These are phyloP conservation scores for Holtermannia corniformis DNA, from an alignment of 768 basidiomycete species.

Conservation along the genomic window DNA sequence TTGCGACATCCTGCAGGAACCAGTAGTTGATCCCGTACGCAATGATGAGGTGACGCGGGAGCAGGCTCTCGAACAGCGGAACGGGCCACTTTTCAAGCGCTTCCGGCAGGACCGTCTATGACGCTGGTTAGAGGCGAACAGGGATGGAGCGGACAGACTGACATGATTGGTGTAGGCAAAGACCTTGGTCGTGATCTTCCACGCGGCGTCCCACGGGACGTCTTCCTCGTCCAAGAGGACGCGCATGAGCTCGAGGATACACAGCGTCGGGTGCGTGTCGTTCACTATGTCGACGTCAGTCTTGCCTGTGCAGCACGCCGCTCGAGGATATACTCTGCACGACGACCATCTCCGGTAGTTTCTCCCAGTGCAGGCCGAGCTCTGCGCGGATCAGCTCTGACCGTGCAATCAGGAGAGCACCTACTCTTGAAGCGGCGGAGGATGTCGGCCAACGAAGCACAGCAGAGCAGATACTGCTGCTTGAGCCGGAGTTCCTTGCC, in stretches of 20 bases:
- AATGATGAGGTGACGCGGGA: slow-evolving; percentile 53
- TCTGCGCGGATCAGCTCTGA: slow-evolving; percentile 35
- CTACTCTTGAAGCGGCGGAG: slow-evolving; percentile 76
- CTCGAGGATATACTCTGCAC: slow-evolving; percentile 52
- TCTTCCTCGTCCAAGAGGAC: slow-evolving; percentile 82
- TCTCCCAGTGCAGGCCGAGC: slow-evolving; percentile 63
- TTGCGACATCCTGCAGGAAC: slow-evolving; percentile 62
- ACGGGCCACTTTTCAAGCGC: slow-evolving; percentile 73
- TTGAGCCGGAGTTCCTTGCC: slow-evolving; percentile 59
- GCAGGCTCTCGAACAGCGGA: slow-evolving; percentile 68
- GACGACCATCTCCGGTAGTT: slow-evolving; percentile 74
- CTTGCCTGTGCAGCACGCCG: background rate
- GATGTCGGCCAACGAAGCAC: slow-evolving; percentile 80
- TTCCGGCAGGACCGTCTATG: slow-evolving; percentile 64
- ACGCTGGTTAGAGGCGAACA: slow-evolving; percentile 8
- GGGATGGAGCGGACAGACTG: too few species aligned
- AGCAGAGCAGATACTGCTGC: slow-evolving; percentile 72
- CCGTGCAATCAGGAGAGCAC: background rate
- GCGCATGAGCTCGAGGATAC: slow-evolving; percentile 90
- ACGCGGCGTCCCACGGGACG: slow-evolving; percentile 68
- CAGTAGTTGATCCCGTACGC: background rate
- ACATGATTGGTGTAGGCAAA: slow-evolving; percentile 91
- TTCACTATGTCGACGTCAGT: slow-evolving; percentile 18
- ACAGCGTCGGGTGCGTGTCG: slow-evolving; percentile 88
- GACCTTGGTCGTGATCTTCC: slow-evolving; percentile 77